A percentile compares a stretch with the other conserved stretches of the same genome.
These are phyloP conservation scores for Mycena pura DNA, from an alignment of 768 basidiomycete species.

Conservation along the genomic window DNA sequence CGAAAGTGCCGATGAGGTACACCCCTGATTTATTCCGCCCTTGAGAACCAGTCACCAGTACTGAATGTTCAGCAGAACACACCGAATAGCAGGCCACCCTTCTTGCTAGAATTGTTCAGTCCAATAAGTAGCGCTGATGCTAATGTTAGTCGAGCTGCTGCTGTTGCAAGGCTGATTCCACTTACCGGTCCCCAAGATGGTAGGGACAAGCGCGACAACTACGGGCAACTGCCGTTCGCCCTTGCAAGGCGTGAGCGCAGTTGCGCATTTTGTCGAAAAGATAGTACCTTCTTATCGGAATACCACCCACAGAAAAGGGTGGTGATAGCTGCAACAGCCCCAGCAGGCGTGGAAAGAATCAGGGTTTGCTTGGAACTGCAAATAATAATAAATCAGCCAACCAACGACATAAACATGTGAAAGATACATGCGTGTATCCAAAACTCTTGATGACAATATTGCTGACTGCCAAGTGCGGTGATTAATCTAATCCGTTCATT, in stretches of 20 bases:
- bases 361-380: constrained; percentile 63
- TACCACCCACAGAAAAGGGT: constrained; percentile 66
- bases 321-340: constrained; percentile 54
- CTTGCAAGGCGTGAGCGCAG: constrained; percentile 32
- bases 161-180: neutral
- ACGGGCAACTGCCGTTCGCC: constrained; percentile 69
- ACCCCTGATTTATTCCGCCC: constrained; percentile 39
- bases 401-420: neutral
- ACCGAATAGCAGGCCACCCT: constrained; percentile 65
- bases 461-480: constrained; percentile 48
- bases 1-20: constrained; percentile 62
- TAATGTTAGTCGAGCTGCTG: neutral
- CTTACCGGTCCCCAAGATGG: constrained; percentile 62
- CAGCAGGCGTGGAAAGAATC: constrained; percentile 64
- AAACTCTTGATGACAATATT: constrained; percentile 69
- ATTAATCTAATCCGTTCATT: neutral
- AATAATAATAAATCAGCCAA: neutral
- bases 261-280: neutral
- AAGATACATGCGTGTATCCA: constrained; percentile 60
- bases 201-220: constrained; percentile 61
- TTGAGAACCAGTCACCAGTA: neutral
- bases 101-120: constrained; percentile 52
- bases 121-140: constrained; percentile 62
- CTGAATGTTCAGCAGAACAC: constrained; percentile 8
- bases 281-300: constrained; percentile 63